Conservation (phyloP, 2,329 filamentous ascomycete species). For the Fusarium incarnatum region DNA sequence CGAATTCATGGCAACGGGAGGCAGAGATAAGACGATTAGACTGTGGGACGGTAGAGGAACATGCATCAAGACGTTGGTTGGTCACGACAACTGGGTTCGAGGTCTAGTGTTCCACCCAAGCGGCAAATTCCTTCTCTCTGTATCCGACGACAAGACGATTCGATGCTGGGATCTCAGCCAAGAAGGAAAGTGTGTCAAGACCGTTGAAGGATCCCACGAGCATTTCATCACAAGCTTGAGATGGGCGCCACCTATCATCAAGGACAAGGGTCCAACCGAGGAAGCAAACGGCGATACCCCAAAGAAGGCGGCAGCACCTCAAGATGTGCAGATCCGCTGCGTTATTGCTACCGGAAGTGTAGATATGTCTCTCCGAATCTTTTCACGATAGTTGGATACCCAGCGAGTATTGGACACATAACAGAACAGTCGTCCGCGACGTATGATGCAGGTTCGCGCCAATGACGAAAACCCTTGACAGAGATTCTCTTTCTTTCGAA, state of each 20-base stretch:
- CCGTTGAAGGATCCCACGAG: constrained; percentile 78
- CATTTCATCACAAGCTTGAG: constrained; percentile 89
- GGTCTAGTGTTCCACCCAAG: constrained; percentile 89
- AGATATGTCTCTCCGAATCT: constrained; percentile 71
- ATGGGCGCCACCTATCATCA: constrained; percentile 75
- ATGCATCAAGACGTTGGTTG: constrained; percentile 83
- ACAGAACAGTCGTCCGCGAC: not conserved
- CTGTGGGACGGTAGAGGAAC: constrained; percentile 90
- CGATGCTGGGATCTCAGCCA: constrained; percentile 94
- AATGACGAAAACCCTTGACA: not conserved
- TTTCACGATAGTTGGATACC: constrained; percentile 62
- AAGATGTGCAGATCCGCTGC: constrained; percentile 77
- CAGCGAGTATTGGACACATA: constrained; percentile 31
- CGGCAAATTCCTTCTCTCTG: constrained; percentile 88
- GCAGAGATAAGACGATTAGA: constrained; percentile 89
- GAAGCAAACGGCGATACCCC: constrained; percentile 42
- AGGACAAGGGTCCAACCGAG: constrained; percentile 31
- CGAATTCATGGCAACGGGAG: constrained; percentile 90
- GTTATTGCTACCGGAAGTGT: constrained; percentile 90
- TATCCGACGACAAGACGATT: constrained; percentile 90
- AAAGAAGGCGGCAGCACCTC: constrained; percentile 37
- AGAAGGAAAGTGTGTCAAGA: constrained; percentile 90
- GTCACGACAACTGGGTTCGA: constrained; percentile 95
- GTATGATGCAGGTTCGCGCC: constrained; percentile 3
- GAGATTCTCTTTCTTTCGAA: constrained; percentile 29